Evolutionary conservation across 2,329 filamentous ascomycete genomes (phyloP).

Genomic region (Cadophora sp.): DNA sequence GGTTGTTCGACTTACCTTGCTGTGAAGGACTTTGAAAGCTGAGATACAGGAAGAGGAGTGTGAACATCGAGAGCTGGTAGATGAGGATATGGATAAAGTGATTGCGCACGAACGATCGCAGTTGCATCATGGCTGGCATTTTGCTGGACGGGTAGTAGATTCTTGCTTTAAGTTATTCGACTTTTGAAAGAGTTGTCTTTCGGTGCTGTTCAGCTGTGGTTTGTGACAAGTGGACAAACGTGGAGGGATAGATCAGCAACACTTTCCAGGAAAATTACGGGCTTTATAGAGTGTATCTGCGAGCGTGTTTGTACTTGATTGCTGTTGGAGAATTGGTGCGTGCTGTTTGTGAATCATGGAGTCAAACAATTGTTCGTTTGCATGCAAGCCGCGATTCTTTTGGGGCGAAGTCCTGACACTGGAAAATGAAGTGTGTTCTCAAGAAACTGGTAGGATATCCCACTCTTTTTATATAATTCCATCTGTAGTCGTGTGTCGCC

Average conservation of each 20-base stretch:
- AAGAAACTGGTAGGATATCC: too few relatives aligned
- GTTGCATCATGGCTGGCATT: background rate
- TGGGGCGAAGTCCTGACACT: too few relatives aligned
- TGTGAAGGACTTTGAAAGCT: background rate
- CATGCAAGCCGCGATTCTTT: too few relatives aligned
- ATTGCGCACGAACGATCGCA: background rate
- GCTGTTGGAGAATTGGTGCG: background rate
- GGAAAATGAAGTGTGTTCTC: too few relatives aligned
- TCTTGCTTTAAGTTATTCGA: too few relatives aligned
- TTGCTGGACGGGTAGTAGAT: background rate
- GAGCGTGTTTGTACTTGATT: background rate
- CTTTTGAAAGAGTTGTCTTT: too few relatives aligned
- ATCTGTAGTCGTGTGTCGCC: too few relatives aligned
- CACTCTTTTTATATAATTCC: too few relatives aligned
- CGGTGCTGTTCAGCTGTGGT: too few relatives aligned
- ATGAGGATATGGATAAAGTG: constrained; percentile 1
- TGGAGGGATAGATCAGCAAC: too few relatives aligned
- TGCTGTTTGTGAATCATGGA: background rate
- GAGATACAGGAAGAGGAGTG: background rate
- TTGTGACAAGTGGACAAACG: background rate
- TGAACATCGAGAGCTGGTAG: background rate
- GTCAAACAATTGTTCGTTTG: background rate
- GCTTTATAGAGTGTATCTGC: background rate
- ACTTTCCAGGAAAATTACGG: too few relatives aligned
- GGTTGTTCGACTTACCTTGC: background rate